Base-by-base conservation (phyloP, 2,329 filamentous ascomycete genomes). In the Aspergillus floridensis region DNA sequence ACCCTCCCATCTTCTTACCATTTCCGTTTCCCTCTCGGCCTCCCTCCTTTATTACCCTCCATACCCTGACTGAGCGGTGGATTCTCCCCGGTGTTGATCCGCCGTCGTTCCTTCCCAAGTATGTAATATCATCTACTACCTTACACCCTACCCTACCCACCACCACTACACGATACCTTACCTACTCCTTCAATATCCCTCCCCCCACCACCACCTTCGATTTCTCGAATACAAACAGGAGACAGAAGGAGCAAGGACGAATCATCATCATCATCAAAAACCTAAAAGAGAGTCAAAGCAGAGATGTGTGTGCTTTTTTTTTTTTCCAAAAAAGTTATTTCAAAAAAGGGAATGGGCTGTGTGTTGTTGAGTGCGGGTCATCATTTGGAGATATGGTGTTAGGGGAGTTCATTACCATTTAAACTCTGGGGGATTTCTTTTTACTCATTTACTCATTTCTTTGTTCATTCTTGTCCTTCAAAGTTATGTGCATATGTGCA, bases 401-500 rank as follows among this genome's bases (percentile, higher is more conserved):
- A 44, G 54, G 38, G 59, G 55, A 50, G 44, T 51, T 61, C 38
- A 22, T 44, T n/a, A 44, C 8, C 26, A 29, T 29, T 19, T 44
- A 29, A 35, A 47, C 29, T 55, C 53, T 53, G 56, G 56, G 56
- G 59, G 38, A 7, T 19, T 44, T 44, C 41, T 52, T 32, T 51
- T 29, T 44, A 29, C 32, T 51, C 44, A n/a, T 46, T 44, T 44
- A 32, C 48, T 48, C 16, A 19, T 56, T 38, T 26, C 38, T 48
- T 47, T 59, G 35, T 54, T 54, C 53, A 26, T 48, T 26, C 21
- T 58, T 19, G 46, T 32, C 14, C n/a, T n/a, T 38, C 31, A 31
- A 16, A 31, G 26, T 57, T 57, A 58, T 66, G 62, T 64, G 63
- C 63, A 67, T 63, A 64, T 67, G 63, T 66, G 66, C 66, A 67